Evolutionary conservation across 2,329 filamentous ascomycete species (phyloP).

Genomic region (Fusarium newnesense): DNA sequence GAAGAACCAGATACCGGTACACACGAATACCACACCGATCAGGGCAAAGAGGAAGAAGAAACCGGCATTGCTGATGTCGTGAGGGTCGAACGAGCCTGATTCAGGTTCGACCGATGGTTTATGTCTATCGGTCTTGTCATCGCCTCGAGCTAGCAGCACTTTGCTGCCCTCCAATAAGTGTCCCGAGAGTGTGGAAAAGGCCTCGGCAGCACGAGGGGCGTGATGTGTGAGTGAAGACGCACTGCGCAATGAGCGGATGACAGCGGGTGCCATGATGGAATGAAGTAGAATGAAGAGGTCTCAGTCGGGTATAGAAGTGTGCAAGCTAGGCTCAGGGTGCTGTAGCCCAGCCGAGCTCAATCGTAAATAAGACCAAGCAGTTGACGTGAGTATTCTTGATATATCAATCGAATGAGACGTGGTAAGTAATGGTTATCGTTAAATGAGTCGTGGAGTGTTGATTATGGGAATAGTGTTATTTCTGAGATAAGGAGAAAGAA

Average conservation of each 20-base stretch:
- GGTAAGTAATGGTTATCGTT: neutral
- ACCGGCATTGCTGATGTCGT: slow-evolving; percentile 71
- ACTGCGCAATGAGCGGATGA: slow-evolving; percentile 47
- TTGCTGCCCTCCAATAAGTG: slow-evolving; percentile 55
- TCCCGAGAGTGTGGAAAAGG: slow-evolving; percentile 49
- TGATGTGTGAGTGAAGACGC: slow-evolving; percentile 41
- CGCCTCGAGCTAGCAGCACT: slow-evolving; percentile 55
- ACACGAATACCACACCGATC: slow-evolving; percentile 79
- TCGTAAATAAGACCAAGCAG: slow-evolving; percentile 18
- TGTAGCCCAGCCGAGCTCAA: slow-evolving; percentile 44
- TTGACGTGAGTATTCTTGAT: neutral
- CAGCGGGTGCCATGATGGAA: slow-evolving; percentile 54
- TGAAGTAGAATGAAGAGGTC: slow-evolving; percentile 33
- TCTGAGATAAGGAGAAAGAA: slow-evolving; percentile 3
- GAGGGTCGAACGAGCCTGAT: slow-evolving; percentile 62
- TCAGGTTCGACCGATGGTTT: slow-evolving; percentile 52
- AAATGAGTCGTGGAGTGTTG: neutral
- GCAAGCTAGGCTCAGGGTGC: slow-evolving; percentile 42
- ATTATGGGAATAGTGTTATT: neutral
- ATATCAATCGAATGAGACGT: neutral
- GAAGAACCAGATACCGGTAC: slow-evolving; percentile 93
- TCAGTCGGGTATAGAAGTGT: slow-evolving; percentile 20
- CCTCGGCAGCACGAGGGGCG: slow-evolving; percentile 33
- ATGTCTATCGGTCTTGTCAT: slow-evolving; percentile 36
- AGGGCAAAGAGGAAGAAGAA: slow-evolving; percentile 89